Evolutionary conservation across 306 rosid genomes (phyloP).

Genomic region (cucumber (Cucumis sativus)): DNA sequence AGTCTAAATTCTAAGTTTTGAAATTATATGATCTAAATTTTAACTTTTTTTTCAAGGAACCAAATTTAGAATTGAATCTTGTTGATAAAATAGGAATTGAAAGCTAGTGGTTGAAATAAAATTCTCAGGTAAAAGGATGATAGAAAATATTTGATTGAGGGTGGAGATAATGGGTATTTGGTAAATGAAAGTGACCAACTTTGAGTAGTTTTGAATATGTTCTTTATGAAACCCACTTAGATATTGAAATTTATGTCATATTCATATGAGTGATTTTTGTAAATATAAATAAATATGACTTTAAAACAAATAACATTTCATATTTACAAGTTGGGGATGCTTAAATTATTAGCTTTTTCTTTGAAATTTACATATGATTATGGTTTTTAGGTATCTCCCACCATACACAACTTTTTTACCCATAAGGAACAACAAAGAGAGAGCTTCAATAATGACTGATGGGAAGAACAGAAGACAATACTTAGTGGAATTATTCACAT

Average conservation of each 20-base stretch:
- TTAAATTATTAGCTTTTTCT: not conserved
- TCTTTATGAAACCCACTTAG: not conserved
- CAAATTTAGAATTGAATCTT: too few species aligned
- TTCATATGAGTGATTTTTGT: not conserved
- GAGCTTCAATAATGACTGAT: not conserved
- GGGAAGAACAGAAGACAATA: slow-evolving; percentile 2
- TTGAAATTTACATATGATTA: too few species aligned
- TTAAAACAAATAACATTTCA: not conserved
- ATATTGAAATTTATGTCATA: not conserved
- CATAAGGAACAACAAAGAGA: slow-evolving; percentile 7
- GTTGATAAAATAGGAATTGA: too few species aligned
- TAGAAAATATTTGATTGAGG: not conserved
- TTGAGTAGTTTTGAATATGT: not conserved
- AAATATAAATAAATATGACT: too few species aligned
- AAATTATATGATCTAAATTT: too few species aligned
- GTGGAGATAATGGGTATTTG: not conserved
- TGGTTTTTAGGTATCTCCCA: slow-evolving; percentile 46
- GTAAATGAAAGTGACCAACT: not conserved
- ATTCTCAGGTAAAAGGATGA: not conserved
- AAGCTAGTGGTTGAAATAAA: not conserved
- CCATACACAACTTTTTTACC: slow-evolving; percentile 40
- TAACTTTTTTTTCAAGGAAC: too few species aligned
- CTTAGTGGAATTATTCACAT: slow-evolving; percentile 17
- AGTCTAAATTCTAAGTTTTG: too few species aligned
- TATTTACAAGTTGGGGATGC: not conserved